Evolutionary conservation across 2,329 filamentous ascomycete genomes (phyloP), one percentile per base, ranked within the genome.

Genomic region (Phyllosticta citribraziliensis): DNA sequence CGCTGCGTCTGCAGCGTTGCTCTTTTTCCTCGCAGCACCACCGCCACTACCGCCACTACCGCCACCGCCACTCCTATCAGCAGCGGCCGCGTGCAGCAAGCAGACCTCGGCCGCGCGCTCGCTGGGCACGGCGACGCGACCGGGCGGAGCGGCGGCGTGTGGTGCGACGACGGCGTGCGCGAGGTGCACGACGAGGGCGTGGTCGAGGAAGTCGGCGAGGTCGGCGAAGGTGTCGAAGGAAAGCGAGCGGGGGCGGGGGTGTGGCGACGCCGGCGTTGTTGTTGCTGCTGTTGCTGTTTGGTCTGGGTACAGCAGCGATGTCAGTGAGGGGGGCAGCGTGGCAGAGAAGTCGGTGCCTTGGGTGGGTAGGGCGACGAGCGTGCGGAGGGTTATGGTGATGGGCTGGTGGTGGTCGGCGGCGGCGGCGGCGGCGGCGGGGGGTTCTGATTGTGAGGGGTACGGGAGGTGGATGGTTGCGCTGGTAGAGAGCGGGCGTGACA

Each of bases 281-380:
- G 14, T 3, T 47, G 40, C 12, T 40, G 2, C 6, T 8, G 40
- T n/a, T 60, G 58, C 1, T 54, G 53, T 12, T 64, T 65, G 47
- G 68, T 30, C 67, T 1, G 71, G 63, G 19, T 66, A 67, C n/a
- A 74, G 67, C 40, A 70, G 66, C 8, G 66, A 62, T 11, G 64
- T 65, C 17, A 72, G 60, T 0, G 70, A 65, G 3, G 68, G 63
- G 9, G 72, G 71, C 5, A 74, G 63, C 5, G 67, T 69, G 12
- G 74, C 62, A 58, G 66, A 70, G 61, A 71, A 69, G 58, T 73
- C 71, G 5, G 70, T 69, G 52, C 73, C 73, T 54, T 72, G 73
- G 1, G 66, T 70, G 2, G 72, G 73, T 17, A 66, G 66, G 11
- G 68, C 70, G 17, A 74, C 67, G 20, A 66, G 68, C 1, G 73